A percentile compares a stretch with the other conserved stretches of the same genome.
phyloP scores from a whole-genome alignment of 371 early-diverging fungal genomes.

The Actinomortierella wolfii region DNA sequence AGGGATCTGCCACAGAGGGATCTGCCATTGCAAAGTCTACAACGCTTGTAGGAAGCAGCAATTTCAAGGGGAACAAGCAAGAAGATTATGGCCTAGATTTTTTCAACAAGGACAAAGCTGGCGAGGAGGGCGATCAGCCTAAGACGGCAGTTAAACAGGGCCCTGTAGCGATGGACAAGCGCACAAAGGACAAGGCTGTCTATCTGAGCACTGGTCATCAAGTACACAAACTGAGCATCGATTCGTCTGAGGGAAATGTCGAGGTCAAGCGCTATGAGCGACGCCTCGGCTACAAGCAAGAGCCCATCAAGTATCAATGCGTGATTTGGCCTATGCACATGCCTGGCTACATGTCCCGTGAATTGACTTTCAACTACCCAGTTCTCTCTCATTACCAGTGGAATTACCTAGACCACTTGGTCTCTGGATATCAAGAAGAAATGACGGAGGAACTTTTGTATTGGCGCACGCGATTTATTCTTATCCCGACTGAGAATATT shows the following conservation, averaged over 20 bases:
- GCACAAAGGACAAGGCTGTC: slow-evolving; percentile 49
- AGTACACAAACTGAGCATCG: slow-evolving; percentile 78
- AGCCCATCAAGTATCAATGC: slow-evolving; percentile 74
- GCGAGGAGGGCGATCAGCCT: too few species aligned
- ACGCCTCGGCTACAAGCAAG: slow-evolving; percentile 60
- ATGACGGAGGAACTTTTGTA: slow-evolving; percentile 80
- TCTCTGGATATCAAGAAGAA: slow-evolving; percentile 87
- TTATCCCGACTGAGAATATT: slow-evolving; percentile 83
- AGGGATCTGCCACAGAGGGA: background rate
- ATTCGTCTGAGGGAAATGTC: slow-evolving; percentile 73
- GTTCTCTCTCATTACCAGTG: slow-evolving; percentile 80
- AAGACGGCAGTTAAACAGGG: too few species aligned
- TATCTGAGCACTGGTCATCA: slow-evolving; percentile 87
- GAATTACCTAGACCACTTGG: slow-evolving; percentile 91
- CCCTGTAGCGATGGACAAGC: too few species aligned
- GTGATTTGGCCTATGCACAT: slow-evolving; percentile 87
- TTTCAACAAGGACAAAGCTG: too few species aligned
- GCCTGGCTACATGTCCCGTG: slow-evolving; percentile 59
- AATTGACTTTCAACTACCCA: slow-evolving; percentile 77
- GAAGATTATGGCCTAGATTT: slow-evolving; percentile 6
- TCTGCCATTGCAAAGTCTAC: background rate
- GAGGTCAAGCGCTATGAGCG: slow-evolving; percentile 91
- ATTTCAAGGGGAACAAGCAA: slow-evolving; percentile 5
- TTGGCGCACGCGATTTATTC: slow-evolving; percentile 88
- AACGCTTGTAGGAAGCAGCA: background rate